Conservation (phyloP, 805 yeast species). For the Saccharomyces kudriavzevii region DNA sequence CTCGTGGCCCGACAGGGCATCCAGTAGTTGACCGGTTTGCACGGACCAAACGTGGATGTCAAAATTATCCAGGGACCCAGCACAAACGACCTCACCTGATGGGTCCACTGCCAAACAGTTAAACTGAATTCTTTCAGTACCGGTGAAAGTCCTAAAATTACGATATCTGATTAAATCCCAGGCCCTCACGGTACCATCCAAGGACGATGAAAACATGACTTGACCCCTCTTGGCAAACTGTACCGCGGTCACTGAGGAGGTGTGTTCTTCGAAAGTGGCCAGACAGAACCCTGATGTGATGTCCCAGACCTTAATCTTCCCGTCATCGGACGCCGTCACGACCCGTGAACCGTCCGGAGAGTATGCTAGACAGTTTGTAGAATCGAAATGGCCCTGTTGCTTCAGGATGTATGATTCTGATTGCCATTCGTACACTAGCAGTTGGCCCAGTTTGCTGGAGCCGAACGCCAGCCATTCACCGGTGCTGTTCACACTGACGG, state of each 20-base stretch:
- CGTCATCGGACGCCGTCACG: slow-evolving; percentile 94
- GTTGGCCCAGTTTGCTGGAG: slow-evolving; percentile 81
- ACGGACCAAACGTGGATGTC: slow-evolving; percentile 96
- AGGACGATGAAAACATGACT: slow-evolving; percentile 81
- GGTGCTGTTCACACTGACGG: slow-evolving; percentile 66
- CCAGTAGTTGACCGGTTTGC: slow-evolving; percentile 87
- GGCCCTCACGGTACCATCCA: slow-evolving; percentile 95
- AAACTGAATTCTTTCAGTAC: slow-evolving; percentile 81
- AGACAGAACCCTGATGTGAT: slow-evolving; percentile 85
- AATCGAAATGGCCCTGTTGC: slow-evolving; percentile 95
- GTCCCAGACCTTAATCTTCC: slow-evolving; percentile 96
- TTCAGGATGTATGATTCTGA: slow-evolving; percentile 89
- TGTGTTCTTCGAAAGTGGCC: slow-evolving; percentile 85
- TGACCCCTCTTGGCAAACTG: slow-evolving; percentile 85
- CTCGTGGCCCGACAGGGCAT: slow-evolving; percentile 83
- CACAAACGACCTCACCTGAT: slow-evolving; percentile 92
- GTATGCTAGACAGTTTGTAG: slow-evolving; percentile 74
- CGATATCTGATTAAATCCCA: slow-evolving; percentile 92
- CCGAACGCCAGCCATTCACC: slow-evolving; percentile 99
- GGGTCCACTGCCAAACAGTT: slow-evolving; percentile 90
- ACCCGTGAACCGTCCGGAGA: slow-evolving; percentile 92
- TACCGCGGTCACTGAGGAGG: slow-evolving; percentile 79
- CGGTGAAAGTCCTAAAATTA: slow-evolving; percentile 90
- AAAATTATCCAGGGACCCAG: slow-evolving; percentile 83
- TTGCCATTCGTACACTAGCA: slow-evolving; percentile 97